phyloP scores from a whole-genome alignment of 371 early-diverging fungal species.

The Mortierella sp. region DNA sequence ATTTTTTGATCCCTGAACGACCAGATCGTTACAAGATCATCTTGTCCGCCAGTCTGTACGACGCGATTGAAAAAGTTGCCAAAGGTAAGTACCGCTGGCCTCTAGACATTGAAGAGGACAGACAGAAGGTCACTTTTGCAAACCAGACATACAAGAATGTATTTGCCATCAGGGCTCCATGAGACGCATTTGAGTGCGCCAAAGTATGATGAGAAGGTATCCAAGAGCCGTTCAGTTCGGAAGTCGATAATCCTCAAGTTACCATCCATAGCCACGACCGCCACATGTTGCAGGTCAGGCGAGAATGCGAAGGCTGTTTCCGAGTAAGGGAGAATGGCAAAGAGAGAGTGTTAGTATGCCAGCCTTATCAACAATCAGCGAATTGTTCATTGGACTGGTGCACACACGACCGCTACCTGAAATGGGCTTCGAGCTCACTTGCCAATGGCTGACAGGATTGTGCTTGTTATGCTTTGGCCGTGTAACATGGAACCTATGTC shows the following conservation, averaged over 20 bases:
- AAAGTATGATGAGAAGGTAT: slow-evolving; percentile 76
- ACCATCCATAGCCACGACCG: slow-evolving; percentile 84
- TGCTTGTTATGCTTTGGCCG: slow-evolving; percentile 65
- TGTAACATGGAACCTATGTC: slow-evolving; percentile 62
- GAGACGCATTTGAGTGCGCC: slow-evolving; percentile 87
- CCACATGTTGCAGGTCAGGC: slow-evolving; percentile 86
- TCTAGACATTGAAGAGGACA: slow-evolving; percentile 8
- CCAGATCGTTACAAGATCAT: slow-evolving; percentile 96
- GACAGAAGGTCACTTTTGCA: not conserved
- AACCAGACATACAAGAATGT: slow-evolving; percentile 75
- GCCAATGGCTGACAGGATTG: slow-evolving; percentile 85
- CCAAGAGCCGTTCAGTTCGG: slow-evolving; percentile 74
- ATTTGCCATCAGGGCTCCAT: slow-evolving; percentile 95
- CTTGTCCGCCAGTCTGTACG: slow-evolving; percentile 89
- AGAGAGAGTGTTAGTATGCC: not conserved
- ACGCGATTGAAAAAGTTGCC: not conserved
- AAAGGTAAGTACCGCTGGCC: not conserved
- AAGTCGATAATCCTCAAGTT: slow-evolving; percentile 82
- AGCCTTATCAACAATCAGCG: too few relatives aligned
- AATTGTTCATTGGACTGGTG: too few relatives aligned
- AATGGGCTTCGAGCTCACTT: slow-evolving; percentile 71
- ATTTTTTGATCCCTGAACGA: slow-evolving; percentile 78
- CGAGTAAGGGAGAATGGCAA: too few relatives aligned
- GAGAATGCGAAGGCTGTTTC: slow-evolving; percentile 81
- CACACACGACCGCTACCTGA: slow-evolving; percentile 59